A percentile compares a stretch with the other conserved stretches of the same genome.
Evolutionary conservation across 2,329 filamentous ascomycete species (phyloP).

Genomic region (Alternaria incomplexa): DNA sequence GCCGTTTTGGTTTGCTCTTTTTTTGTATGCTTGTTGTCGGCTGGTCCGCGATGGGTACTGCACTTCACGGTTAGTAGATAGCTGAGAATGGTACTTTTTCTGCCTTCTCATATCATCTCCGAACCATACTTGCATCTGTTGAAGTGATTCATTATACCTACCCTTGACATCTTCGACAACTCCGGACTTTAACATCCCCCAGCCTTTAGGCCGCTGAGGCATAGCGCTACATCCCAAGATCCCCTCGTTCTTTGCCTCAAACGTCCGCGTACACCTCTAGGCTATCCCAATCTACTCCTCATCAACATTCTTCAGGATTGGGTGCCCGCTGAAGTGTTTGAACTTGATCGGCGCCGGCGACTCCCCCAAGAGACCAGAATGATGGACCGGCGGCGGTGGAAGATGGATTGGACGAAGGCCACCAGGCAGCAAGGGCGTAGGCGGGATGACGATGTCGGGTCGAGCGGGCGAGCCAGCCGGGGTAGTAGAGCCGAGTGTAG

Average conservation of each 20-base stretch:
- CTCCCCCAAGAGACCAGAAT: constrained; percentile 6
- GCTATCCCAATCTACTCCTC: background rate
- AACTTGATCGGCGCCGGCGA: constrained; percentile 1
- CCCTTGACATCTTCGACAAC: background rate
- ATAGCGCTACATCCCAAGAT: background rate
- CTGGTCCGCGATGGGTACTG: background rate
- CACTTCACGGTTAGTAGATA: background rate
- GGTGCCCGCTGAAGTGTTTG: background rate
- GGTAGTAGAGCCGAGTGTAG: background rate
- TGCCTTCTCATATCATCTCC: background rate
- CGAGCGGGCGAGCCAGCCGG: background rate
- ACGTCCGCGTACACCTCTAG: background rate
- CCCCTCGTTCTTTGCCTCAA: background rate
- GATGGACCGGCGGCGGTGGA: background rate
- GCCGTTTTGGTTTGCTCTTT: background rate
- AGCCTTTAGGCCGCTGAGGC: background rate
- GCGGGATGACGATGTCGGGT: background rate
- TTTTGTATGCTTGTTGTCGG: constrained; percentile 1
- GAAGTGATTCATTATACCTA: background rate
- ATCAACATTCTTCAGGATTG: background rate
- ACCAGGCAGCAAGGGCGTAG: constrained; percentile 1
- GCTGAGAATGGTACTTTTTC: background rate
- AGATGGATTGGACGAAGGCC: background rate
- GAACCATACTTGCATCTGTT: background rate
- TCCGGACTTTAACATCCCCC: too few relatives aligned